Base-by-base conservation (phyloP, 257 asterid species). In the Forsythia viridissima region DNA sequence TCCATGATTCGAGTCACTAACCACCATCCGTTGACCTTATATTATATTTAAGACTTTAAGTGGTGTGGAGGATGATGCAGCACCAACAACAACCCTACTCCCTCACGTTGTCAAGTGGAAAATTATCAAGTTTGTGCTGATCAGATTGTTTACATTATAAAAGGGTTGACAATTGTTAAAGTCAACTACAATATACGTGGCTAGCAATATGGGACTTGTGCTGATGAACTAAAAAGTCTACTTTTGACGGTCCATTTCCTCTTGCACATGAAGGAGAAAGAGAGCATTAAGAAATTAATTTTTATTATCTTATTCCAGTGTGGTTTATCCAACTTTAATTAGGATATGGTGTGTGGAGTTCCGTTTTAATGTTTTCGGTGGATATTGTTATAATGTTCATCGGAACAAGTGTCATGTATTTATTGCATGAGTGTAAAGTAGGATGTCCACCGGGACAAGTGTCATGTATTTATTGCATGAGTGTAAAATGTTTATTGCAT, bases 151-250 rank as follows among this genome's bases (percentile, higher is more conserved):
- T 55, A 18, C 2, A 41, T 24, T 46, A 72, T 57, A 24, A 8
- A 75, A 24, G 39, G 38, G 57, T 81, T 75, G 81, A 79, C 83
- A 39, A 55, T 59, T 67, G 9, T 4, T 34, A 36, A 72, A 65
- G 82, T 73, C 75, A 77, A 70, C 73, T 81, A 6, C 20, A 21
- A 55, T 55, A 55, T 55, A 2, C 6, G 68, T 61, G 68, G 68
- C 68, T 46, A 46, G 15, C 55, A 46, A 0, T 46, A 0, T 46
- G 12, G 15, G 7, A 46, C 15, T 46, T 46, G 0, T 24, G 24
- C 12, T 8, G 55, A 7, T 46, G 55, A 11, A 46, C 55, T 46
- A 51, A 11, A 15, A 51, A 15, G 59, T 3, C 20, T 11, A 15
- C 16, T 3, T 12, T 51, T 51, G 59, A 51, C 59, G 8, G 13